These are phyloP conservation scores for Aspergillus sergii DNA, from an alignment of 2,329 filamentous ascomycete genomes.

Conservation along the genomic window DNA sequence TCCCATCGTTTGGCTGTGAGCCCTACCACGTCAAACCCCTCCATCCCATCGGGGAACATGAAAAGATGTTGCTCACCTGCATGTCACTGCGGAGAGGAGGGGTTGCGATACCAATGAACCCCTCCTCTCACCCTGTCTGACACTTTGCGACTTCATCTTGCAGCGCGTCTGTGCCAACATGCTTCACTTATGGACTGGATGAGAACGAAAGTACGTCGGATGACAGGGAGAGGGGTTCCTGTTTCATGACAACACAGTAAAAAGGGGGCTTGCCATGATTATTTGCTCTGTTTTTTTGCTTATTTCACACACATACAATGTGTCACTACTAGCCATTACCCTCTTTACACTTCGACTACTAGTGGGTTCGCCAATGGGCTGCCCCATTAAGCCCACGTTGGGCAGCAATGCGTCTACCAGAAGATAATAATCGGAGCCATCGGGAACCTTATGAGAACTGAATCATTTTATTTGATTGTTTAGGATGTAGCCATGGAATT, in stretches of 20 bases:
- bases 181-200: neutral
- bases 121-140: neutral
- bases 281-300: neutral
- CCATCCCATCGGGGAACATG: conserved; percentile 18
- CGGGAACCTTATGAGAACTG: conserved; percentile 9
- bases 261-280: conserved; percentile 2
- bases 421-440: conserved; percentile 13
- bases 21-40: conserved; percentile 24
- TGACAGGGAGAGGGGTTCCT: neutral
- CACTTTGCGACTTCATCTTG: conserved; percentile 6
- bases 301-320: neutral
- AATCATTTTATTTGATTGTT: neutral
- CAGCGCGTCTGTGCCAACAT: conserved; percentile 1
- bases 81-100: neutral
- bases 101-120: neutral
- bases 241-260: conserved; percentile 10
- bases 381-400: conserved; percentile 29
- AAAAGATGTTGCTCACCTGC: conserved; percentile 3
- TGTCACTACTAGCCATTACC: neutral
- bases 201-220: neutral
- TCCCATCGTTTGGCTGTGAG: conserved; percentile 18
- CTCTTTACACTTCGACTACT: conserved; percentile 6
- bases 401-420: conserved; percentile 34
- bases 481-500: conserved; percentile 1
- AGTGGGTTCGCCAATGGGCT: conserved; percentile 15